Base-by-base conservation (phyloP, 192 early-diverging fungal species). In the Umbelopsis ramanniana region DNA sequence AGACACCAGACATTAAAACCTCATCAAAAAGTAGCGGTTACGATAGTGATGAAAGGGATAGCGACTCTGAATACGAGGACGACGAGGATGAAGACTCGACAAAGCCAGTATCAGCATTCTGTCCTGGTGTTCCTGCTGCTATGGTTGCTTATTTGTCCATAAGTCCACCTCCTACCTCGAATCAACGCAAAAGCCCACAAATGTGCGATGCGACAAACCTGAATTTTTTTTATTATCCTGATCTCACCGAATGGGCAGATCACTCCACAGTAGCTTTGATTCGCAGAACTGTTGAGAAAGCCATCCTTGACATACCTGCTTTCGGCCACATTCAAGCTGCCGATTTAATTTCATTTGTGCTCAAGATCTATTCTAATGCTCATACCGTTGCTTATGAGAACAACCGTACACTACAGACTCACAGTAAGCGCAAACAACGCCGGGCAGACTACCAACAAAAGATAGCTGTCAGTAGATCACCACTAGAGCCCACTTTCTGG, bases 331-430 rank as follows among this genome's bases (percentile, higher is more conserved):
- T 76, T 0, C 53, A 74, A 22, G 17, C 55, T 0, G 22, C 52
- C 2, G 50, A 73, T n/a, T 57, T 80, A 0, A 35, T 54, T 4
- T 46, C 37, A 4, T 80, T 80, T 52, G 67, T 76, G 14, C 63
- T 80, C 8, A 80, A 80, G 43, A 80, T 80, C 9, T 80, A 80
- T 17, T 72, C 54, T 1, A 80, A 80, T 52, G 79, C 79, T 9
- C 79, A 80, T 38, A 80, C 79, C 2, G 75, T 80, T 29, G 68
- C 75, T 15, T 43, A 66, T 10, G 50, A 68, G 21, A 21, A 66
- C 45, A 46, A 37, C 19, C 75, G 79, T 21, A 70, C 69, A 43
- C 11, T 47, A 0, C 63, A 72, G 29, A 80, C 75, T 2, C 79
- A 80, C 23, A 43, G 47, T 3, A 29, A 24, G 3, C 74, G 75